Evolutionary conservation across 2,329 filamentous ascomycete species (phyloP), one percentile per base, ranked within the genome.

Genomic region (Cercospora berteroae): DNA sequence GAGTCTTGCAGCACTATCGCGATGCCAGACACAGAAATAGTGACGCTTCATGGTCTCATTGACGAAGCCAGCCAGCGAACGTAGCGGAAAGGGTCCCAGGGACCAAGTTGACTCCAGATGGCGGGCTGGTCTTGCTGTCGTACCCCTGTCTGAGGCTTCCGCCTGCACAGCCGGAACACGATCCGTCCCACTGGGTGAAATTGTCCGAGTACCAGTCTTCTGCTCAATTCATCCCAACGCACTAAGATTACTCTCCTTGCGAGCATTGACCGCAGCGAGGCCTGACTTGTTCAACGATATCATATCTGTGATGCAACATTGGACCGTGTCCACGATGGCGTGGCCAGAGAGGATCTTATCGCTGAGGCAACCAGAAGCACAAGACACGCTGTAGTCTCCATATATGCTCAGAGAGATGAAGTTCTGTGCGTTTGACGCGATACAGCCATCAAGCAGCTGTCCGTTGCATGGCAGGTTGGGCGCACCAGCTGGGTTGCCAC

Each of bases 111-210:
- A 20, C 16, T 12, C 16, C 29, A 36, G 27, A 55, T 36, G 12
- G 6, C 55, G 31, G n/a, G 16, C 29, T 58, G 55, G 8, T 36
- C 10, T 29, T 16, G 55, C 31, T 20, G 12, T n/a, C 29, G n/a
- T 36, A 23, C 55, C 27, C 55, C 55, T 58, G 55, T 23, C 31
- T 36, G 48, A 27, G n/a, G 31, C 31, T 29, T 58, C 55, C 55
- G 13, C 10, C 55, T 58, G 55, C 55, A 36, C 29, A 36, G 55
- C 9, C 29, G 55, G 55, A 18, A 33, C 25, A 36, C 55, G 29
- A 58, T 36, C 55, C 55, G 55, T 58, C 29, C 55, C 55, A 58
- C 29, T 58, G 55, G 55, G 55, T 36, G 55, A 58, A 58, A 58
- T 20, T 58, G 55, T 58, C 55, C 55, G 55, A 58, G 55, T 33